These are phyloP conservation scores for Fusarium oligoseptatum DNA, from an alignment of 2,329 filamentous ascomycete species.

Conservation along the genomic window DNA sequence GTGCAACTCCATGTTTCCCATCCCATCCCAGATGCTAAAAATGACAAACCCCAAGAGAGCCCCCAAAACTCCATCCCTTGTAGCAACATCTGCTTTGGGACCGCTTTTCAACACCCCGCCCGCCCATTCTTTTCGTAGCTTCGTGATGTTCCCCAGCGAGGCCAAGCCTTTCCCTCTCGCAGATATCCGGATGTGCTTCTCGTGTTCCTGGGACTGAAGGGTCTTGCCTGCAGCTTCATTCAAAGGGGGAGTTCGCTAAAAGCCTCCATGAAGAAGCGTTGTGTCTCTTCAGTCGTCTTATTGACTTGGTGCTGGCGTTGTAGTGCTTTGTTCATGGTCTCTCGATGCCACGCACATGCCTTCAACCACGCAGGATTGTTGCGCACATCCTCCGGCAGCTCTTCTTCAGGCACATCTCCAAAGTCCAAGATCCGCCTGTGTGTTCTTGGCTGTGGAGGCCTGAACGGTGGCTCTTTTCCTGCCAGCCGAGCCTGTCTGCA, in stretches of 20 bases:
- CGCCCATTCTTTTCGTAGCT: background rate
- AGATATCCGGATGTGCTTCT: background rate
- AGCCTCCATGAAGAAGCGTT: constrained; percentile 35
- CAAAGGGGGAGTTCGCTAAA: constrained; percentile 6
- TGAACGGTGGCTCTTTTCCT: constrained; percentile 30
- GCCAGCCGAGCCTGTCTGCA: constrained; percentile 18
- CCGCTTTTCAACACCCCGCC: background rate
- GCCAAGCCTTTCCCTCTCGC: background rate
- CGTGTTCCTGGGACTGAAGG: background rate
- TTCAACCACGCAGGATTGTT: constrained; percentile 61
- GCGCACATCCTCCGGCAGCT: constrained; percentile 60
- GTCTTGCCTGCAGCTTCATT: background rate
- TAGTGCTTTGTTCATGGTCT: constrained; percentile 40
- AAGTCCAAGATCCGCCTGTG: constrained; percentile 52
- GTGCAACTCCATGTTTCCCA: background rate
- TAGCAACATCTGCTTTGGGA: background rate
- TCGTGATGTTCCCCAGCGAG: background rate
- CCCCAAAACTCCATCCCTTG: background rate
- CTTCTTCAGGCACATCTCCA: constrained; percentile 53
- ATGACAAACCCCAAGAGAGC: background rate
- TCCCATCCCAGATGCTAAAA: background rate
- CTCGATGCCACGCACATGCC: constrained; percentile 55
- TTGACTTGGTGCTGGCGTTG: constrained; percentile 27
- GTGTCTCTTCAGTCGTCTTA: constrained; percentile 39
- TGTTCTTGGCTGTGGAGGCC: constrained; percentile 48